A percentile compares a stretch with the other conserved stretches of the same genome.
Evolutionary conservation across 306 rosid genomes (phyloP).

Genomic region (cucumber (Cucumis sativus)): Cucumber_9930_V3 NC_026661.2:12925001-12925500

Average conservation of each 20-base stretch:
- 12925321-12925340: neutral
- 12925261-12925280: neutral
- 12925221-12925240: neutral
- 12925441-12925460: conserved; percentile 4
- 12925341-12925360: conserved; percentile 1
- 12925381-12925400: neutral
- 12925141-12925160: neutral
- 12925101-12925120: neutral
- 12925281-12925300: neutral
- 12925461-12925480: neutral
- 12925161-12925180: conserved; percentile 2
- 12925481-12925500: conserved; percentile 1
- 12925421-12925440: neutral
- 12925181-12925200: neutral
- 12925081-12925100: neutral
- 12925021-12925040: conserved; percentile 58
- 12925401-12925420: neutral
- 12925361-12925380: neutral
- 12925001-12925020: conserved; percentile 94
- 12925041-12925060: conserved; percentile 21
- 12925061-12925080: neutral
- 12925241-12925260: neutral
- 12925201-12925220: neutral
- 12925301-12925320: neutral
- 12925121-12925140: conserved; percentile 1